Conservation (phyloP, 345 rosid species). For the Boechera divaricarpa region DNA sequence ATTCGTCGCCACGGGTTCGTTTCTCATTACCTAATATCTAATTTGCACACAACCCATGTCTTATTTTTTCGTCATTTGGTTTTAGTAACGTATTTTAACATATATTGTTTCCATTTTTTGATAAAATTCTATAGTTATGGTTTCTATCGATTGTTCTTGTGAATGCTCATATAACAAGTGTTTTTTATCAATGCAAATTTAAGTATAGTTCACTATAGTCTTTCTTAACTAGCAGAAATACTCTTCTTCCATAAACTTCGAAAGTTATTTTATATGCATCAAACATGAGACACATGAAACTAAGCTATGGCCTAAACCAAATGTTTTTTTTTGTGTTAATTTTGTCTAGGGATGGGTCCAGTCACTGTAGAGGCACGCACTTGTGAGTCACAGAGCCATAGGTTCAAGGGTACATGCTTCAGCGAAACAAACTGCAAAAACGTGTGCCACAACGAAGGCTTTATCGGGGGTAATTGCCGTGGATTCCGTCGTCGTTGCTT, state of each 20-base stretch:
- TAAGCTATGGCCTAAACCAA: background rate
- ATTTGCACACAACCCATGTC: slow-evolving; percentile 4
- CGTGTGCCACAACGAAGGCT: slow-evolving; percentile 54
- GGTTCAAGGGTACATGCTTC: slow-evolving; percentile 42
- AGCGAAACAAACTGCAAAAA: slow-evolving; percentile 37
- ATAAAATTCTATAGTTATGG: background rate
- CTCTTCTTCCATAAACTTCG: background rate
- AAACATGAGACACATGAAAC: background rate
- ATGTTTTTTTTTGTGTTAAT: background rate
- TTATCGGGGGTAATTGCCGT: slow-evolving; percentile 46
- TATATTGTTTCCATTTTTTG: background rate
- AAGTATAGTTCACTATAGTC: background rate
- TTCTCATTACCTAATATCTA: background rate
- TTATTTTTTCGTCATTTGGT: background rate
- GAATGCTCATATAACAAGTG: background rate
- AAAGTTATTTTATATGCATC: background rate
- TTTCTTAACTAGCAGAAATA: background rate
- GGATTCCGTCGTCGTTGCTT: slow-evolving; percentile 54
- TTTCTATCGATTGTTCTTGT: background rate
- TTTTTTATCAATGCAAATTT: background rate
- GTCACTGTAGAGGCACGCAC: slow-evolving; percentile 40
- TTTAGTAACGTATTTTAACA: background rate
- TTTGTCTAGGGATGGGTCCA: slow-evolving; percentile 25
- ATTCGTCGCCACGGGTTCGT: slow-evolving; percentile 41
- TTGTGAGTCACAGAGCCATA: slow-evolving; percentile 48